These are phyloP conservation scores for Colletotrichum incanum DNA, from an alignment of 2,329 filamentous ascomycete genomes.

Conservation along the genomic window DNA sequence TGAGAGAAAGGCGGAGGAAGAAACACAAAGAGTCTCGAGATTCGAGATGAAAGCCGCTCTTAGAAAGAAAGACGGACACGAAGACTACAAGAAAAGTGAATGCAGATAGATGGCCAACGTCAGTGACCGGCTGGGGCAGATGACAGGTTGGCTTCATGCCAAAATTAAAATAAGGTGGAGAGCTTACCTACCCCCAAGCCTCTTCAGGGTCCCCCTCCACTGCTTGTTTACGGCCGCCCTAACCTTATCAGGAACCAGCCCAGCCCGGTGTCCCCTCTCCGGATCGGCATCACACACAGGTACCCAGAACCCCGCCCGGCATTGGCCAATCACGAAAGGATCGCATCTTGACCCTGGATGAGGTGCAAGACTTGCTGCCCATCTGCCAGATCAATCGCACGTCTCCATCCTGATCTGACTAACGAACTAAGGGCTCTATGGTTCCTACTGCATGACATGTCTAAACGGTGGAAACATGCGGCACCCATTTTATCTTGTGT, in stretches of 20 bases:
- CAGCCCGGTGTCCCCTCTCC: constrained; percentile 38
- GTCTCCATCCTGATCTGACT: neutral
- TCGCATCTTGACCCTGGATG: constrained; percentile 36
- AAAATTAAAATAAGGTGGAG: constrained; percentile 43
- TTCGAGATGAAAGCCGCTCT: neutral
- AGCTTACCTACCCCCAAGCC: constrained; percentile 35
- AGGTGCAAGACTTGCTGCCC: neutral
- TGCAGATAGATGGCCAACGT: neutral
- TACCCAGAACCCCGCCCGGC: constrained; percentile 30
- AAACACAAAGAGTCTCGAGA: neutral
- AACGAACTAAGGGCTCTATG: neutral
- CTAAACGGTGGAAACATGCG: neutral
- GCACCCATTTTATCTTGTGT: neutral
- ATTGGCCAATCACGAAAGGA: constrained; percentile 43
- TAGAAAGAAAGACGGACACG: constrained; percentile 3
- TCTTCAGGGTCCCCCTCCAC: constrained; percentile 41
- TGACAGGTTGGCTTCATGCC: constrained; percentile 47
- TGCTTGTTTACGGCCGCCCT: constrained; percentile 34
- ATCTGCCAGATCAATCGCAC: neutral
- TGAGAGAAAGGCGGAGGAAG: neutral
- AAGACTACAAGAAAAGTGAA: constrained; percentile 9
- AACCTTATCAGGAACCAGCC: constrained; percentile 42
- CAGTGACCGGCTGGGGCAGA: constrained; percentile 25
- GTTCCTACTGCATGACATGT: neutral
- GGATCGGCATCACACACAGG: constrained; percentile 38